These are phyloP conservation scores for Picochlorum sp. DNA, from an alignment of 139 green algal species.

Conservation along the genomic window DNA sequence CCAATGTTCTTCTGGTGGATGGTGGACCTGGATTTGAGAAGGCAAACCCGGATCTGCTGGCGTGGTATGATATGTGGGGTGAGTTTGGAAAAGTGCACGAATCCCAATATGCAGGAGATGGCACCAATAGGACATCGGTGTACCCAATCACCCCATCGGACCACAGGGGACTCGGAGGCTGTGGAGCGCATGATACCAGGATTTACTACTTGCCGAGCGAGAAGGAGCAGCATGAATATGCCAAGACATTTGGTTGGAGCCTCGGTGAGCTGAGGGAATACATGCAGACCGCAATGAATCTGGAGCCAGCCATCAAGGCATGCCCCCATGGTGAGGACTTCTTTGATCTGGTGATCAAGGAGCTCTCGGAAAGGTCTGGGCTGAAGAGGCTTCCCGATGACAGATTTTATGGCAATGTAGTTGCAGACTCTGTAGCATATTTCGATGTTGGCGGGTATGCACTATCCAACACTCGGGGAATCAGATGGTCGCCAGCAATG, in stretches of 20 bases:
- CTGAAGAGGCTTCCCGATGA: neutral
- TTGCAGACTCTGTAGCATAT: neutral
- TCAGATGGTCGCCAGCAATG: neutral
- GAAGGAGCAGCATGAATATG: neutral
- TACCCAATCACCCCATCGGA: conserved; percentile 2
- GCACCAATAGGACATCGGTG: neutral
- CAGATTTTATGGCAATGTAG: neutral
- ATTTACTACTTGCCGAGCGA: neutral
- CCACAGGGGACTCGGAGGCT: neutral
- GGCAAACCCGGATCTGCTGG: neutral
- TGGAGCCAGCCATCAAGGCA: conserved; percentile 1
- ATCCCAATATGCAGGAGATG: neutral
- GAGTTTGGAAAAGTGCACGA: conserved; percentile 3
- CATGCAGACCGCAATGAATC: conserved; percentile 6
- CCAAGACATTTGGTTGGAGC: neutral
- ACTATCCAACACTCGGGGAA: neutral
- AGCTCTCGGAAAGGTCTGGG: neutral
- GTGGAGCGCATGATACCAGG: conserved; percentile 1
- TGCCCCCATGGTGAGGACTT: neutral
- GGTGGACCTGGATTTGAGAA: neutral
- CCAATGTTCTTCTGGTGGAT: neutral
- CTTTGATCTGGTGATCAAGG: neutral
- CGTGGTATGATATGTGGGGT: neutral
- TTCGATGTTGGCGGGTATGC: neutral
- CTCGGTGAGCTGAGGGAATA: neutral